Percentiles rank a stretch among this genome's conserved stretches.
Conservation (phyloP, 192 early-diverging fungal species). For the Glomus cerebriforme region DNA sequence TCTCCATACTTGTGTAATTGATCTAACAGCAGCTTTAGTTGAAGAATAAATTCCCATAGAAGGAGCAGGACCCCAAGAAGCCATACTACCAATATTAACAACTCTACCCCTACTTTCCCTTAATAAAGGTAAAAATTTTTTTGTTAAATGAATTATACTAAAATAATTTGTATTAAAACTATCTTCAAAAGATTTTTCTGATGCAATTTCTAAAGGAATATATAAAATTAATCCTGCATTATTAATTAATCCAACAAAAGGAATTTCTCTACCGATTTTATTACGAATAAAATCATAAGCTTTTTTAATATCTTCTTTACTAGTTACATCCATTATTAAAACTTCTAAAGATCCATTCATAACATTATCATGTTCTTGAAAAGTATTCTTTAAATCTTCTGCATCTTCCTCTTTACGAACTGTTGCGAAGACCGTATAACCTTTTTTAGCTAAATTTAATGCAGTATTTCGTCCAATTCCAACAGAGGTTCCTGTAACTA, state of each 20-base stretch:
- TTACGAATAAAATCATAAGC: not conserved
- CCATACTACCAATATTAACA: constrained; percentile 24
- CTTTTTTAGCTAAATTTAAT: constrained; percentile 6
- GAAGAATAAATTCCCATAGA: constrained; percentile 26
- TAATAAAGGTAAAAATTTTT: constrained; percentile 28
- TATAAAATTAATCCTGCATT: constrained; percentile 13
- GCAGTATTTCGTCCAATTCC: constrained; percentile 16
- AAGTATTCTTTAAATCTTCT: not conserved
- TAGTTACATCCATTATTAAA: constrained; percentile 20
- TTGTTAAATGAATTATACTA: constrained; percentile 25
- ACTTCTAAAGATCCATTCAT: not conserved
- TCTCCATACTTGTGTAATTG: constrained; percentile 20
- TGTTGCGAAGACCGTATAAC: constrained; percentile 23
- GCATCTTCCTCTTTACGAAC: constrained; percentile 16
- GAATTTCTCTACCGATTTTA: not conserved
- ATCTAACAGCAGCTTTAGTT: constrained; percentile 21
- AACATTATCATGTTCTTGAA: constrained; percentile 1
- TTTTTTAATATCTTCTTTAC: constrained; percentile 11
- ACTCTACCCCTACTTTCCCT: constrained; percentile 17
- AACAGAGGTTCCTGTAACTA: constrained; percentile 21
- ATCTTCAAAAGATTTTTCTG: constrained; percentile 13
- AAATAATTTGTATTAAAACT: constrained; percentile 33
- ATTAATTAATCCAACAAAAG: constrained; percentile 26
- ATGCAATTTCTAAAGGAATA: constrained; percentile 22
- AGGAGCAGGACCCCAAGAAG: constrained; percentile 5